A percentile compares a stretch with the other conserved stretches of the same genome.
Conservation (phyloP, 768 basidiomycete genomes). For the Roridomyces roridus region DNA sequence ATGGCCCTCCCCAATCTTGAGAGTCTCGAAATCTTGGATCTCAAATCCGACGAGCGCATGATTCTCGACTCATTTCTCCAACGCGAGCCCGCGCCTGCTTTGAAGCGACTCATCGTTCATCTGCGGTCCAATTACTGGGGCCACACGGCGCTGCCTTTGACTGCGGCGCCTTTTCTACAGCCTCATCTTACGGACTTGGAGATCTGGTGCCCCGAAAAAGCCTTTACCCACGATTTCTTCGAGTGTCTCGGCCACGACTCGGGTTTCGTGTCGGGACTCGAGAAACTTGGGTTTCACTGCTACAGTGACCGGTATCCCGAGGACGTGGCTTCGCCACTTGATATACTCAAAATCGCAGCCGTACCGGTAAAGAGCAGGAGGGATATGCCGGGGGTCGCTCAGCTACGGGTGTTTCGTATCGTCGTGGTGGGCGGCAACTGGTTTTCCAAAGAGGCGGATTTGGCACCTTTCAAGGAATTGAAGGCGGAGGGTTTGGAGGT, state of each 20-base stretch:
- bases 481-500: background rate
- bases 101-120: too few species aligned
- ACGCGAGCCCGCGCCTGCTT: too few species aligned
- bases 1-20: background rate
- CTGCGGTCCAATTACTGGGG: too few species aligned
- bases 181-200: conserved; percentile 3
- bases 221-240: background rate
- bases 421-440: background rate
- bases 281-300: background rate
- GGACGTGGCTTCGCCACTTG: background rate
- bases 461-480: background rate
- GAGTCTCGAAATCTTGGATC: too few species aligned
- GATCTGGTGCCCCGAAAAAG: background rate
- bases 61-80: too few species aligned
- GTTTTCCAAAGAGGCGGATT: background rate
- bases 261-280: background rate
- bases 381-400: background rate
- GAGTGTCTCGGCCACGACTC: background rate
- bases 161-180: too few species aligned
- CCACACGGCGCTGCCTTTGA: too few species aligned
- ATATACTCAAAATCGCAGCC: background rate
- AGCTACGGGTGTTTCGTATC: conserved; percentile 10
- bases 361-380: background rate
- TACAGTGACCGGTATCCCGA: background rate
- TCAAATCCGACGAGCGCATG: too few species aligned